Conservation (phyloP, 192 early-diverging fungal genomes). For the Rhizophagus sp. region DNA sequence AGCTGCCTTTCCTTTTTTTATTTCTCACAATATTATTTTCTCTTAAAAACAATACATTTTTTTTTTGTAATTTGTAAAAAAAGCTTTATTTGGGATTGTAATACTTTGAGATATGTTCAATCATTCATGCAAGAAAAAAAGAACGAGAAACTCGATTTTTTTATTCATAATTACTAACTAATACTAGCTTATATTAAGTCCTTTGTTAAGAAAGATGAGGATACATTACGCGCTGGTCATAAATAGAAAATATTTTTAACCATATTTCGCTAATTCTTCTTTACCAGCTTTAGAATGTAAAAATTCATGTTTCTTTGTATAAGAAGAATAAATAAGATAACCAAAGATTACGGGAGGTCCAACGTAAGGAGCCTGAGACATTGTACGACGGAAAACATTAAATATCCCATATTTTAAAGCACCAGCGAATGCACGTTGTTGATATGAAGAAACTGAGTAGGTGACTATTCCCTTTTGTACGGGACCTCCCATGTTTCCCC, state of each 20-base stretch:
- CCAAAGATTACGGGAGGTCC: slow-evolving; percentile 48
- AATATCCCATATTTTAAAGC: slow-evolving; percentile 56
- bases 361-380: slow-evolving; percentile 57
- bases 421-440: slow-evolving; percentile 65
- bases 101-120: background rate
- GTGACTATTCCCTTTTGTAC: slow-evolving; percentile 58
- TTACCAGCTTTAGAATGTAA: slow-evolving; percentile 25
- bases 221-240: background rate
- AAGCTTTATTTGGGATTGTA: background rate
- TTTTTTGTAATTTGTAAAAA: slow-evolving; percentile 13
- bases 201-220: too few species aligned
- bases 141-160: background rate
- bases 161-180: too few species aligned
- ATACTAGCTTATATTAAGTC: too few species aligned
- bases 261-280: slow-evolving; percentile 8
- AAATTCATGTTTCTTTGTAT: slow-evolving; percentile 43
- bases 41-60: background rate
- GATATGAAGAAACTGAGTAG: slow-evolving; percentile 62
- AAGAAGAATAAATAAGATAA: slow-evolving; percentile 51
- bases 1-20: background rate
- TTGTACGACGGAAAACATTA: slow-evolving; percentile 62
- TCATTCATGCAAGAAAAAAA: background rate
- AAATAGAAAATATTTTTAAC: background rate
- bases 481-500: slow-evolving; percentile 61
- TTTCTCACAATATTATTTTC: background rate